phyloP scores from a whole-genome alignment of 208 protist genomes.

The Leishmania gerbilli region DNA sequence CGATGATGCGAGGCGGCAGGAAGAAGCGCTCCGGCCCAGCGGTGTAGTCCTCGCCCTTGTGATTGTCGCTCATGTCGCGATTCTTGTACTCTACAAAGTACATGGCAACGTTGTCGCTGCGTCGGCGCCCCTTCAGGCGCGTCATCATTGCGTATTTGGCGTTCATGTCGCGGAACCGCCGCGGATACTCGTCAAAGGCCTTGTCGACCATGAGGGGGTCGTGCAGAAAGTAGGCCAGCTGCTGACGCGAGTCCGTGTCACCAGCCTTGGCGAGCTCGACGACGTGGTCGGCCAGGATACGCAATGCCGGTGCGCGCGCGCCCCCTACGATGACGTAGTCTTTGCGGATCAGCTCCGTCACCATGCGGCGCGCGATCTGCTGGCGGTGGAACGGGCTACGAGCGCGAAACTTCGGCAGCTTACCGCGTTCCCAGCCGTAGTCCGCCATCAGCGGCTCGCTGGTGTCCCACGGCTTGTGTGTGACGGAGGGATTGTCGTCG shows the following conservation, averaged over 20 bases:
- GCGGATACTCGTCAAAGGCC: constrained; percentile 92
- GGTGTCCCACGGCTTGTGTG: constrained; percentile 69
- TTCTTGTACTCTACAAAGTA: constrained; percentile 93
- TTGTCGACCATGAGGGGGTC: constrained; percentile 92
- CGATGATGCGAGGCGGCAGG: constrained; percentile 83
- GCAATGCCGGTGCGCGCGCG: constrained; percentile 77
- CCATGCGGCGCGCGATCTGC: constrained; percentile 88
- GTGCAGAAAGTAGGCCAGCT: constrained; percentile 88
- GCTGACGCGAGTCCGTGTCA: constrained; percentile 88
- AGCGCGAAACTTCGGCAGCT: constrained; percentile 83
- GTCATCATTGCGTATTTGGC: constrained; percentile 91
- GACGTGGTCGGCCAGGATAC: constrained; percentile 89
- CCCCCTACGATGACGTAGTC: constrained; percentile 91
- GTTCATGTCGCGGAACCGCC: constrained; percentile 82
- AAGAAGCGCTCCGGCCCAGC: constrained; percentile 88
- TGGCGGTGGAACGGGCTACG: constrained; percentile 87
- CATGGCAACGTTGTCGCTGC: constrained; percentile 78
- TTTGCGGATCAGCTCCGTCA: constrained; percentile 90
- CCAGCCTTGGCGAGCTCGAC: constrained; percentile 89
- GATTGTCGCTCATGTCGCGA: constrained; percentile 85
- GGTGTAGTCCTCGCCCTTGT: constrained; percentile 92
- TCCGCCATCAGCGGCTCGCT: constrained; percentile 83
- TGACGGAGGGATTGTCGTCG: constrained; percentile 88
- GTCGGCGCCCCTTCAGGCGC: constrained; percentile 66
- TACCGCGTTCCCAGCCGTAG: constrained; percentile 83